These are phyloP conservation scores for Apiospora hydei DNA, from an alignment of 2,329 filamentous ascomycete species.

Conservation along the genomic window DNA sequence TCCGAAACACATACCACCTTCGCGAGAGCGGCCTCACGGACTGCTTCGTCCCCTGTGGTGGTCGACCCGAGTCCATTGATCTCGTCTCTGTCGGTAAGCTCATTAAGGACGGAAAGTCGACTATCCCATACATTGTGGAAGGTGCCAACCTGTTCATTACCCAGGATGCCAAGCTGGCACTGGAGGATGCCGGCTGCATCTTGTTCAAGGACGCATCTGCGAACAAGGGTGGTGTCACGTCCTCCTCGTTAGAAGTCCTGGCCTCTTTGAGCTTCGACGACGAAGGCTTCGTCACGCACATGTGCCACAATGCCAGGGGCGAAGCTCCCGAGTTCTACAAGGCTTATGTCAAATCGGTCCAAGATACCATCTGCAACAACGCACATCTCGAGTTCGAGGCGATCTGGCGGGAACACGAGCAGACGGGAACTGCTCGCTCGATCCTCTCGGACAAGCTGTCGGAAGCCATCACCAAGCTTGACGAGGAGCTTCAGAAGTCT, in stretches of 20 bases:
- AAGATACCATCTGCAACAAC: conserved; percentile 89
- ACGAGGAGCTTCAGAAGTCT: conserved; percentile 94
- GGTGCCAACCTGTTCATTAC: conserved; percentile 99
- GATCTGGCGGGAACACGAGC: conserved; percentile 93
- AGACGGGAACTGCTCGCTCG: conserved; percentile 80
- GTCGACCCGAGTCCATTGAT: conserved; percentile 95
- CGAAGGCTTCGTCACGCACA: conserved; percentile 84
- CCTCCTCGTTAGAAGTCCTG: conserved; percentile 93
- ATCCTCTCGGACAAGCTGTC: conserved; percentile 92
- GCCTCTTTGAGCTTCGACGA: conserved; percentile 96
- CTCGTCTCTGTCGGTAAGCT: conserved; percentile 82
- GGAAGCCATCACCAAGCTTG: conserved; percentile 91
- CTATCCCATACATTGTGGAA: conserved; percentile 94
- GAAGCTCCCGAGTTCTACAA: conserved; percentile 90
- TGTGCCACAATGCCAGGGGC: conserved; percentile 82
- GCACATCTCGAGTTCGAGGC: conserved; percentile 95
- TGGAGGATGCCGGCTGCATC: conserved; percentile 94
- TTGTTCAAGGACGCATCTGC: conserved; percentile 97
- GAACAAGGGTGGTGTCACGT: conserved; percentile 98
- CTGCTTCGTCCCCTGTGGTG: conserved; percentile 93
- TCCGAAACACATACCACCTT: conserved; percentile 98
- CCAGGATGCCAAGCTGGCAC: conserved; percentile 93
- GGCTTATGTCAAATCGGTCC: conserved; percentile 89
- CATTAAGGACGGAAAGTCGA: conserved; percentile 87
- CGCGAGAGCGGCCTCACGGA: conserved; percentile 81